Base-by-base conservation (phyloP, 495 filamentous ascomycete genomes). In the Penicillium subrubescens region DNA sequence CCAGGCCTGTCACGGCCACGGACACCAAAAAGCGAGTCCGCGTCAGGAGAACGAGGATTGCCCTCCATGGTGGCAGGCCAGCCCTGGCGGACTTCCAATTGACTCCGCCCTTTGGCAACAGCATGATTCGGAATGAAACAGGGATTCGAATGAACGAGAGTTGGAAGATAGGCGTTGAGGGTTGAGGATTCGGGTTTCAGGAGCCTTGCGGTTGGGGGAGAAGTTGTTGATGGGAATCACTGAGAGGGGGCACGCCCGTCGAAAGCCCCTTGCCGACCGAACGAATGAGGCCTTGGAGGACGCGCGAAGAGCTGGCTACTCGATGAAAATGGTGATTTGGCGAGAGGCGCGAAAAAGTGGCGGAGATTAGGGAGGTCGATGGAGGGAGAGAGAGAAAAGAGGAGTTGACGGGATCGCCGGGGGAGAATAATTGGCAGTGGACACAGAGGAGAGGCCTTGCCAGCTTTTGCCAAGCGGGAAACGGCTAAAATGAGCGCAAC, bases 51-150 rank as follows among this genome's bases (percentile, higher is more conserved):
- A 90, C 81, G 75, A 89, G 84, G 76, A 99, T 77, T 43, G 91
- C 91, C 79, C 92, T 86, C 67, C 89, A 88, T 62, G 93, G 92
- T 4, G 94, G 94, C 67, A 98, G 81, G 62, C 88, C 84, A 67
- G 91, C 84, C 78, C 84, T 89, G 59, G 96, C 88, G 67, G 92
- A 90, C 82, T 97, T 97, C 92, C 94, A 97, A 75, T 84, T 95
- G 73, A 96, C 86, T 77, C 91, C 92, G 77, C 91, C 91, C 78
- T 96, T 96, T 57, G 91, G 90, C 67, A 95, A 84, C 76, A 96
- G 81, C 89, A 92, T 92, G 12, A 21, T 56, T 48, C 12, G 15
- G 14, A 14, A n/a, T 5, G 48, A 31, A 31, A 21, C 12, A 50
- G 66, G 57, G 37, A 50, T 44, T 51, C 43, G 33, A 51, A 5